Percentiles rank a stretch among this genome's conserved stretches.
phyloP scores from a whole-genome alignment of 768 basidiomycete species.

The Termitomyces sp. region DNA sequence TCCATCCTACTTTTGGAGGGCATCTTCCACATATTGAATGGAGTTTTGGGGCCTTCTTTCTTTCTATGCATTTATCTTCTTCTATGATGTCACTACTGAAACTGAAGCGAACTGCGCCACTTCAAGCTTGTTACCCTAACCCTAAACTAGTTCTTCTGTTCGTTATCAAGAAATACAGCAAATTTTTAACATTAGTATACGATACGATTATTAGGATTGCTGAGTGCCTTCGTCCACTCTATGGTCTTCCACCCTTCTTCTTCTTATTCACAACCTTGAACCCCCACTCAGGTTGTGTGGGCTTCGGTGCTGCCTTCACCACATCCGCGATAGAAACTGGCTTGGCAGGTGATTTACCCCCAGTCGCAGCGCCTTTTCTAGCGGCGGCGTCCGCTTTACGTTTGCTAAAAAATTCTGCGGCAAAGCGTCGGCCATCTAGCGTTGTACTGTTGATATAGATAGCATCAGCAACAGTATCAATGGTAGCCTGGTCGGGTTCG shows the following conservation, averaged over 20 bases:
- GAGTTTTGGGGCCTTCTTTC: no score
- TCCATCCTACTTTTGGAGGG: no score
- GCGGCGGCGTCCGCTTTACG: slow-evolving; percentile 79
- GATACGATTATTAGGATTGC: slow-evolving; percentile 1
- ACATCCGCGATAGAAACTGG: slow-evolving; percentile 82
- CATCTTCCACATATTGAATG: no score
- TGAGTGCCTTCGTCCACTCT: slow-evolving; percentile 15
- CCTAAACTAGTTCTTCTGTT: slow-evolving; percentile 10
- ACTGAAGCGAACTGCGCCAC: no score
- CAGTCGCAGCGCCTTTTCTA: slow-evolving; percentile 39
- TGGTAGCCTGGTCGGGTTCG: slow-evolving; percentile 77
- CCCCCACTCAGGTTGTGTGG: slow-evolving; percentile 74
- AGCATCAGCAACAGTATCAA: slow-evolving; percentile 92
- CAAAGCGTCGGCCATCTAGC: slow-evolving; percentile 92
- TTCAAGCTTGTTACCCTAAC: slow-evolving; percentile 12
- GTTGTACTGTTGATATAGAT: slow-evolving; percentile 95
- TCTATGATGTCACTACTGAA: no score
- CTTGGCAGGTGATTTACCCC: slow-evolving; percentile 44
- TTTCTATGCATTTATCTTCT: no score
- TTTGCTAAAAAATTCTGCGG: slow-evolving; percentile 84
- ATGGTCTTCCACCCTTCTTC: slow-evolving; percentile 75
- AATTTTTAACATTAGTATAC: slow-evolving; percentile 14
- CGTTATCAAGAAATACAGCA: slow-evolving; percentile 14
- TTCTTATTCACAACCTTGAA: slow-evolving; percentile 97
- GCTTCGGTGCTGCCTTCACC: slow-evolving; percentile 84